These are phyloP conservation scores for Colletotrichum truncatum DNA, from an alignment of 2,329 filamentous ascomycete species.

Conservation along the genomic window DNA sequence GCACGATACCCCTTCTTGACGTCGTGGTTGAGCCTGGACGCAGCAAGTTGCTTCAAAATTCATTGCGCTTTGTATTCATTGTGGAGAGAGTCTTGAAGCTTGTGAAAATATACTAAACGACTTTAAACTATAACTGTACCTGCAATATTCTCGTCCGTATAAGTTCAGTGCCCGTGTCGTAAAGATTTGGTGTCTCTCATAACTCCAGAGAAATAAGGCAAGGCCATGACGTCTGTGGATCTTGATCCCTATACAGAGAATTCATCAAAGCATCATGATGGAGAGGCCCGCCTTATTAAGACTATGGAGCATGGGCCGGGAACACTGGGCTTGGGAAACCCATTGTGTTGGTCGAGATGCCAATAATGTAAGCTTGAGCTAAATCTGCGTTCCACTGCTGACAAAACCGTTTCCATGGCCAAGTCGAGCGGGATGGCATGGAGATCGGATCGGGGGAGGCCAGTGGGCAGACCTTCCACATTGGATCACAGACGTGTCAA, in stretches of 20 bases:
- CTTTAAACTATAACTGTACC: neutral
- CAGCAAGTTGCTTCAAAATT: slow-evolving; percentile 6
- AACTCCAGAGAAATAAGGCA: neutral
- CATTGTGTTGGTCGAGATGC: neutral
- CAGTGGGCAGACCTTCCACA: neutral
- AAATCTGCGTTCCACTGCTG: neutral
- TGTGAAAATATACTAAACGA: neutral
- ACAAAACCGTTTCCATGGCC: too few species aligned
- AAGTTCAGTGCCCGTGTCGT: neutral
- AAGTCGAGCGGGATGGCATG: neutral
- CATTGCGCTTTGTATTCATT: neutral
- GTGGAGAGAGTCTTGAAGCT: neutral
- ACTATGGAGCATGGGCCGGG: neutral
- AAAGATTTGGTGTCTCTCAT: too few species aligned
- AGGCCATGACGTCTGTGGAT: neutral
- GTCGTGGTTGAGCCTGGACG: neutral
- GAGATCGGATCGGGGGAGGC: neutral
- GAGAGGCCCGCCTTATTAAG: neutral
- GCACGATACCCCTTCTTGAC: slow-evolving; percentile 19
- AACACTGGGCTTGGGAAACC: neutral
- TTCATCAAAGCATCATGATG: neutral
- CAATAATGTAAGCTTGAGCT: neutral
- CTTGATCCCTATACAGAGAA: neutral
- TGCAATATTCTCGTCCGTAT: neutral
- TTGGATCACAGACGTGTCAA: neutral